These are phyloP conservation scores for Immersiporthe knoxdaviesiana DNA, from an alignment of 2,329 filamentous ascomycete genomes.

Conservation along the genomic window DNA sequence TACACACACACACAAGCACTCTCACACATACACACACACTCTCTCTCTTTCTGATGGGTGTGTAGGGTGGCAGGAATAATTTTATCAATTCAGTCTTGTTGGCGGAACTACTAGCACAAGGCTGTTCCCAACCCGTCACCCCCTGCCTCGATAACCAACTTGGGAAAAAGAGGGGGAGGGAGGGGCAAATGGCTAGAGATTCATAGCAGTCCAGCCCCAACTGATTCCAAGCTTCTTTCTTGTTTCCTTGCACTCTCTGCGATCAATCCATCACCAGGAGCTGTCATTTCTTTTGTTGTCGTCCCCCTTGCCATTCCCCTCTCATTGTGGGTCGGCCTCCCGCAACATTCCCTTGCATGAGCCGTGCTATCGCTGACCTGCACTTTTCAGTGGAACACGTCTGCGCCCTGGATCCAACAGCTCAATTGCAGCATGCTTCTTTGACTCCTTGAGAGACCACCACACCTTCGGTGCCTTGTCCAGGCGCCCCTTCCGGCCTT, in stretches of 20 bases:
- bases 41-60: no score
- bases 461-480: conserved; percentile 5
- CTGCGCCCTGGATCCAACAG: conserved; percentile 8
- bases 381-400: conserved; percentile 17
- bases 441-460: conserved; percentile 8
- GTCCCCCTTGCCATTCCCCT: not conserved
- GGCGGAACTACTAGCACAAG: not conserved
- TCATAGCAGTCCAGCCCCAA: not conserved
- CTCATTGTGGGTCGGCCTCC: conserved; percentile 1
- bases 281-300: conserved; percentile 9
- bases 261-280: not conserved
- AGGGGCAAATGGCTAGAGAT: conserved; percentile 10
- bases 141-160: conserved; percentile 7
- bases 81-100: not conserved
- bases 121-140: not conserved
- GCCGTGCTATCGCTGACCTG: conserved; percentile 6
- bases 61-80: not conserved
- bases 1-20: not conserved
- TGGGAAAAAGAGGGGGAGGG: conserved; percentile 12
- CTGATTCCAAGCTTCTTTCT: conserved; percentile 2
- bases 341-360: not conserved
- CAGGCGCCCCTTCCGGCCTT: not conserved
- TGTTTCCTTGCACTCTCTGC: conserved; percentile 7
- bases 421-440: conserved; percentile 1
- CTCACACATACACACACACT: no score